Evolutionary conservation across 805 yeast species (phyloP).

Genomic region (Naumovozyma baii): DNA sequence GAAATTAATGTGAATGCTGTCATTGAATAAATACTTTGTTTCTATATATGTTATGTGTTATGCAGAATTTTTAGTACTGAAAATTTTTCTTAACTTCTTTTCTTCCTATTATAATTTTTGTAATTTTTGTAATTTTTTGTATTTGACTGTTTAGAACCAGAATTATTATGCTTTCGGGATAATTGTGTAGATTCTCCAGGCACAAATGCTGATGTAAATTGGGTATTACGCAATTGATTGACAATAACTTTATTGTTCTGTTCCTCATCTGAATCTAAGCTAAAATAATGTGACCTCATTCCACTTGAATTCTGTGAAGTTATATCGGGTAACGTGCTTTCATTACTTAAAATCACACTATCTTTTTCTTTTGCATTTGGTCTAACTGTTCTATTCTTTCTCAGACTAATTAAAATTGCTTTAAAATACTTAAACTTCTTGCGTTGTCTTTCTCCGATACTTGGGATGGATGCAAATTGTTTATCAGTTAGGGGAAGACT

Average conservation of each 20-base stretch:
- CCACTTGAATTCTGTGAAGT: conserved; percentile 2
- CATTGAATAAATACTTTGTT: neutral
- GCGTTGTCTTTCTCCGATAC: conserved; percentile 11
- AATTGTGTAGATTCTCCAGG: neutral
- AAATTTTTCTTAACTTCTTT: no score
- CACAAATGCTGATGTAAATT: neutral
- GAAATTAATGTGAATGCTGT: neutral
- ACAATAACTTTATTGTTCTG: conserved; percentile 15
- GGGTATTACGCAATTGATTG: conserved; percentile 13
- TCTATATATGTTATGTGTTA: no score
- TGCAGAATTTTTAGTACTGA: no score
- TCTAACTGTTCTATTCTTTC: conserved; percentile 11
- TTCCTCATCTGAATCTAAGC: conserved; percentile 7
- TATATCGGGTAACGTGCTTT: conserved; percentile 11
- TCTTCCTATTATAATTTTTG: neutral
- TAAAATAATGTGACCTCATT: conserved; percentile 16
- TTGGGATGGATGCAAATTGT: conserved; percentile 18
- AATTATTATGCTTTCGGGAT: neutral
- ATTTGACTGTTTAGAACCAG: neutral
- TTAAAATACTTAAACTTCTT: conserved; percentile 19
- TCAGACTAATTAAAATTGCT: conserved; percentile 14
- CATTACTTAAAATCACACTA: conserved; percentile 9
- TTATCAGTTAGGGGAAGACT: conserved; percentile 19
- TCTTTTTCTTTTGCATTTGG: neutral
- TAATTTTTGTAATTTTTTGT: neutral